Conservation (phyloP, 805 yeast genomes). For the Vanderwaltozyma verrucispora region DNA sequence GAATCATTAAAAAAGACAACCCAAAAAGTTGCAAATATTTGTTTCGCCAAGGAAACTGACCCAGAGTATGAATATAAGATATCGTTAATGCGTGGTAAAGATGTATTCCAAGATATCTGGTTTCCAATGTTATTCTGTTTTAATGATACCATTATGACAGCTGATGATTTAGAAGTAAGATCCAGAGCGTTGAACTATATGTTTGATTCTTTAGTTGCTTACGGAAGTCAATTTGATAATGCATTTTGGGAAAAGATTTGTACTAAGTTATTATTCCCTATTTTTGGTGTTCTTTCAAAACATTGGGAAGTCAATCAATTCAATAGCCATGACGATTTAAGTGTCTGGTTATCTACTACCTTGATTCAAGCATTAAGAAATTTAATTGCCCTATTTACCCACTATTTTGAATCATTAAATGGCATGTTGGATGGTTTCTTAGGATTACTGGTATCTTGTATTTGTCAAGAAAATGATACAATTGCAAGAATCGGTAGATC, state of each 20-base stretch:
- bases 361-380: slow-evolving; percentile 89
- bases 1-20: slow-evolving; percentile 59
- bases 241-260: slow-evolving; percentile 80
- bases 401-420: slow-evolving; percentile 68
- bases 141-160: slow-evolving; percentile 84
- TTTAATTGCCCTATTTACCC: slow-evolving; percentile 72
- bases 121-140: slow-evolving; percentile 79
- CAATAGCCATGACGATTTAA: slow-evolving; percentile 68
- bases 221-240: slow-evolving; percentile 66
- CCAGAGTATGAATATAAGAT: slow-evolving; percentile 11
- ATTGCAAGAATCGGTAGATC: slow-evolving; percentile 91
- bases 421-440: slow-evolving; percentile 70
- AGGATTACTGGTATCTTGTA: slow-evolving; percentile 70
- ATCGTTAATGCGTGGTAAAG: slow-evolving; percentile 27
- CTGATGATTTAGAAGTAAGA: slow-evolving; percentile 89
- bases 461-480: slow-evolving; percentile 94
- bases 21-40: slow-evolving; percentile 42
- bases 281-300: slow-evolving; percentile 67
- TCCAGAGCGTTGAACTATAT: slow-evolving; percentile 74
- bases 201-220: slow-evolving; percentile 70
- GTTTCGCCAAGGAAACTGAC: slow-evolving; percentile 19
- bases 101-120: slow-evolving; percentile 53
- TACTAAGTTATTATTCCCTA: slow-evolving; percentile 73
- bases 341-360: slow-evolving; percentile 96
- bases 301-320: slow-evolving; percentile 64